phyloP scores from a whole-genome alignment of 2,329 filamentous ascomycete genomes.

The Basipetospora chlamydospora region DNA sequence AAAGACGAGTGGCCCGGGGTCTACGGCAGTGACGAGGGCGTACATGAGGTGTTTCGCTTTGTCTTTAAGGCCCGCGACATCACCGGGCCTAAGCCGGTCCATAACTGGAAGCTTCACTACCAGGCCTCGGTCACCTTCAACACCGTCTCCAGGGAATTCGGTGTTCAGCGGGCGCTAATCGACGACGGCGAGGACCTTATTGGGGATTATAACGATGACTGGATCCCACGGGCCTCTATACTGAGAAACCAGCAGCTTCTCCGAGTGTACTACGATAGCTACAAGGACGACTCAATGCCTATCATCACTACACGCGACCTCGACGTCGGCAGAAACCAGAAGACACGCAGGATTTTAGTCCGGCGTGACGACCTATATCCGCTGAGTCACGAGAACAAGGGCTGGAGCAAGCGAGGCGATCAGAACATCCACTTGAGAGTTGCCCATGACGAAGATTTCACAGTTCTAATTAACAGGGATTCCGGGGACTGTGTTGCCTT shows the following conservation, averaged over 20 bases:
- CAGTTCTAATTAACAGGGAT: background rate
- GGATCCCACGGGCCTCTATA: background rate
- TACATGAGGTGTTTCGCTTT: conserved; percentile 1
- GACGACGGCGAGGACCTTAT: background rate
- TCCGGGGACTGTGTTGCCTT: no score
- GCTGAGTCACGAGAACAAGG: background rate
- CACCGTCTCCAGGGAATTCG: background rate
- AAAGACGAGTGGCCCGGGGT: background rate
- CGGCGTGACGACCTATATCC: background rate
- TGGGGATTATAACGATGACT: background rate
- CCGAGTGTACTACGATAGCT: background rate
- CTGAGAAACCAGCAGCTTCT: conserved; percentile 2
- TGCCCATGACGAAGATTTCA: background rate
- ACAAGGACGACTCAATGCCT: background rate
- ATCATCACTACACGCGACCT: background rate
- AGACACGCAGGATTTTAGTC: background rate
- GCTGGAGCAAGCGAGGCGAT: background rate
- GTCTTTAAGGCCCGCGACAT: background rate
- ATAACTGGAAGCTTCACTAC: background rate
- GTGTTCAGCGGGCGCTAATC: background rate
- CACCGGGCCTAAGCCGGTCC: background rate
- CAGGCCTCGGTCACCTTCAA: conserved; percentile 2
- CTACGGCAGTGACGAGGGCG: conserved; percentile 1
- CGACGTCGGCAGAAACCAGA: background rate
- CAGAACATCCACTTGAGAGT: background rate